phyloP scores from a whole-genome alignment of 768 basidiomycete species.

The Filobasidium floriforme region DNA sequence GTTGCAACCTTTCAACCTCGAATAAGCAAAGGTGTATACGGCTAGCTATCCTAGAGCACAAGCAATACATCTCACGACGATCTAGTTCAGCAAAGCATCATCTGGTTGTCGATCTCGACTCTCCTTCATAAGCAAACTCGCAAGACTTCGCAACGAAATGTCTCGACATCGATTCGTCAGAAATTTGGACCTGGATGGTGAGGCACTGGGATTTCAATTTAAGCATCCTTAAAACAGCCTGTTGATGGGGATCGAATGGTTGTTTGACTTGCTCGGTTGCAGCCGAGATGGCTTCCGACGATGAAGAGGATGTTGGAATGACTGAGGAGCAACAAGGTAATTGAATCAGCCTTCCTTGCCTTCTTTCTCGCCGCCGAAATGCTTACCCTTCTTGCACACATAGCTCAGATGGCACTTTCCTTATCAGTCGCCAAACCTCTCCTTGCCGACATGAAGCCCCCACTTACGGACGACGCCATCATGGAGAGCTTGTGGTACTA shows the following conservation, averaged over 20 bases:
- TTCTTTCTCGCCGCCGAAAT: not conserved
- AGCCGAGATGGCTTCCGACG: slow-evolving; percentile 81
- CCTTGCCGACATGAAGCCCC: slow-evolving; percentile 60
- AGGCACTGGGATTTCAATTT: slow-evolving; percentile 10
- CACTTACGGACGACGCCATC: slow-evolving; percentile 66
- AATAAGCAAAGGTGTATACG: too few species aligned
- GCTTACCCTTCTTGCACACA: slow-evolving; percentile 44
- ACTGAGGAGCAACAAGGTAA: slow-evolving; percentile 75
- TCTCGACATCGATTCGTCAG: slow-evolving; percentile 85
- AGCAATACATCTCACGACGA: too few species aligned
- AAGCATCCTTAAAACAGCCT: too few species aligned
- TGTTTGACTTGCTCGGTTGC: not conserved
- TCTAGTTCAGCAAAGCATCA: too few species aligned
- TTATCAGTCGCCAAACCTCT: slow-evolving; percentile 61
- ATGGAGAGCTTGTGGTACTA: slow-evolving; percentile 75
- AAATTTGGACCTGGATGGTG: slow-evolving; percentile 65
- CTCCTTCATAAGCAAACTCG: too few species aligned
- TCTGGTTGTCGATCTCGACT: too few species aligned
- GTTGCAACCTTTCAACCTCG: too few species aligned
- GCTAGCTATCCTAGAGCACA: too few species aligned
- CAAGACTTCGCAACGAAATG: slow-evolving; percentile 49
- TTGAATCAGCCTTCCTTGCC: slow-evolving; percentile 19
- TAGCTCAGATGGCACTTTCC: slow-evolving; percentile 59
- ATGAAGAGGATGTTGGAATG: slow-evolving; percentile 47
- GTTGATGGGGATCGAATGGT: not conserved